Conservation (phyloP, 495 filamentous ascomycete species). For the Chlorociboria aeruginascens region DNA sequence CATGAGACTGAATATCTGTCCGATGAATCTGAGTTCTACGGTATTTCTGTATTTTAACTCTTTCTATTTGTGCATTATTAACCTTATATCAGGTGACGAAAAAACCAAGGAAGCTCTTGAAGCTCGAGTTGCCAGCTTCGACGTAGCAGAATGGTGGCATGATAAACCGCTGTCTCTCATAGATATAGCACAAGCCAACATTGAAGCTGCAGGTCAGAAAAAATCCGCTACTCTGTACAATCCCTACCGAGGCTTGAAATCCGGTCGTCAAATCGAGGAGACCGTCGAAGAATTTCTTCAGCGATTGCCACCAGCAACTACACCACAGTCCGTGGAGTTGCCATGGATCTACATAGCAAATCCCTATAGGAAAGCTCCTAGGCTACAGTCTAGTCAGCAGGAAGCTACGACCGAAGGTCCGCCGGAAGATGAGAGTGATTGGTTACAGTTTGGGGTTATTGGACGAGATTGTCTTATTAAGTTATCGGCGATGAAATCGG, state of each 20-base stretch:
- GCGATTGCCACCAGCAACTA: slow-evolving; percentile 54
- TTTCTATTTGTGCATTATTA: slow-evolving; percentile 15
- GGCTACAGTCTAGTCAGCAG: not conserved
- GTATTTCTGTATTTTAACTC: slow-evolving; percentile 23
- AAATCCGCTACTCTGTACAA: slow-evolving; percentile 28
- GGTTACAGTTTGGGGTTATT: slow-evolving; percentile 3
- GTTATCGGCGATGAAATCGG: slow-evolving; percentile 26
- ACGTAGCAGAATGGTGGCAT: slow-evolving; percentile 36
- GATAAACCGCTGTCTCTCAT: slow-evolving; percentile 19
- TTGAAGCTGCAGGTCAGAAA: not conserved
- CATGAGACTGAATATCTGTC: slow-evolving; percentile 27
- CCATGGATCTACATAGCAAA: slow-evolving; percentile 61
- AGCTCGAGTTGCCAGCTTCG: slow-evolving; percentile 25
- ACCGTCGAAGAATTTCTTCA: slow-evolving; percentile 46
- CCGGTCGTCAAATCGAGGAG: slow-evolving; percentile 44
- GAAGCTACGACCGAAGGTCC: slow-evolving; percentile 5
- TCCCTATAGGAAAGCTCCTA: slow-evolving; percentile 27
- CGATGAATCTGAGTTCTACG: slow-evolving; percentile 68
- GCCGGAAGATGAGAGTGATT: slow-evolving; percentile 10
- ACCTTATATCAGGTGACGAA: slow-evolving; percentile 9
- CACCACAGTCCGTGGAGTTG: slow-evolving; percentile 15
- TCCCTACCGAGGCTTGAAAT: slow-evolving; percentile 26
- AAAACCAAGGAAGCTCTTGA: slow-evolving; percentile 20
- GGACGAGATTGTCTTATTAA: slow-evolving; percentile 31
- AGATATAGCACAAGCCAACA: slow-evolving; percentile 6